These are phyloP conservation scores for Geranium rotundifolium DNA, from an alignment of 345 rosid species.

Conservation along the genomic window DNA sequence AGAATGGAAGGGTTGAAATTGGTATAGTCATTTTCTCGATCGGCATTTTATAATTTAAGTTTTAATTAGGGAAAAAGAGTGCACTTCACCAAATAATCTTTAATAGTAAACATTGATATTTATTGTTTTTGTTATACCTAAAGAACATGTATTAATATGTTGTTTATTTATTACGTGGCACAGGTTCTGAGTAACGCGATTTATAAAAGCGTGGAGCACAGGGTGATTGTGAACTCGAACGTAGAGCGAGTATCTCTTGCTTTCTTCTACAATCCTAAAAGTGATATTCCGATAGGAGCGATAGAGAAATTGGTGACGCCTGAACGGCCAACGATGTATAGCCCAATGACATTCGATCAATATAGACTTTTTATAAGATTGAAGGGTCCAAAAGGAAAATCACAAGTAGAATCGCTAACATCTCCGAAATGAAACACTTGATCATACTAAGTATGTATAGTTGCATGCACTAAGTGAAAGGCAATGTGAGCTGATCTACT, in stretches of 20 bases:
- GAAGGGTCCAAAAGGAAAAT: constrained; percentile 78
- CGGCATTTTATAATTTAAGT: too few species aligned
- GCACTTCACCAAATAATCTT: too few species aligned
- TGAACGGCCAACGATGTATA: constrained; percentile 45
- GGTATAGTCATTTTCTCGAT: too few species aligned
- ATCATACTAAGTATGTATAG: too few species aligned
- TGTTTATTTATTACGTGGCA: not conserved
- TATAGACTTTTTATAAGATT: constrained; percentile 66
- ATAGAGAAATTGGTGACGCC: constrained; percentile 47
- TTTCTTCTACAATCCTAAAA: constrained; percentile 87
- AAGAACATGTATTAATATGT: not conserved
- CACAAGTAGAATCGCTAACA: constrained; percentile 65
- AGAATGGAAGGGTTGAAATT: too few species aligned
- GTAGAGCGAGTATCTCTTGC: constrained; percentile 69
- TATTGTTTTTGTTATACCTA: not conserved
- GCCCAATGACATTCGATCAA: constrained; percentile 74
- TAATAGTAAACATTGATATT: too few species aligned
- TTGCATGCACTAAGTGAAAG: too few species aligned
- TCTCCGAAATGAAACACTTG: constrained; percentile 10
- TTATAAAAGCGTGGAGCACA: constrained; percentile 87
- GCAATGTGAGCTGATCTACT: too few species aligned
- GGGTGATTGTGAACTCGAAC: constrained; percentile 66
- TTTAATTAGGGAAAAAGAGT: too few species aligned
- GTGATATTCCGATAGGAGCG: constrained; percentile 66
- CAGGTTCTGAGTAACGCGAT: constrained; percentile 78